Conservation (phyloP, 1,284 basidiomycete species). For the Sutorius eximius region DNA sequence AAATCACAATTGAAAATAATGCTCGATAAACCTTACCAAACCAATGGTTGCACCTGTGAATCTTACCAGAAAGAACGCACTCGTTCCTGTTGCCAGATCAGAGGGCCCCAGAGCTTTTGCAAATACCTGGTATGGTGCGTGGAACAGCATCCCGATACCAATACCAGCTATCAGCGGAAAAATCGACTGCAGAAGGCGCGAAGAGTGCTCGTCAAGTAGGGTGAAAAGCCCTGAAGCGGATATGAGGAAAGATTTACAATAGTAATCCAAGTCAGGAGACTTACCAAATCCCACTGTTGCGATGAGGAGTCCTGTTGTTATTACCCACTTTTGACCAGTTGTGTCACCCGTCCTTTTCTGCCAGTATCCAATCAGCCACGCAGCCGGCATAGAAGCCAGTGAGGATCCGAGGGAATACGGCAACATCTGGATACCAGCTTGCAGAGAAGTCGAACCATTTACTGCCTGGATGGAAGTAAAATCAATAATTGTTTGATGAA, state of each 20-base stretch:
- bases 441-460: constrained; percentile 60
- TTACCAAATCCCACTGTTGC: constrained; percentile 73
- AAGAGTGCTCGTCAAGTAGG: constrained; percentile 54
- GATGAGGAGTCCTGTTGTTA: constrained; percentile 60
- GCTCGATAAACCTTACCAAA: constrained; percentile 49
- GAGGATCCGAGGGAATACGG: constrained; percentile 82
- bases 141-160: constrained; percentile 78
- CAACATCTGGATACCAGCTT: constrained; percentile 70
- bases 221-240: constrained; percentile 58
- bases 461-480: constrained; percentile 49
- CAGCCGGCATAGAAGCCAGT: constrained; percentile 75
- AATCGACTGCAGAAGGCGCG: constrained; percentile 43
- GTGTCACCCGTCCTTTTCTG: constrained; percentile 58
- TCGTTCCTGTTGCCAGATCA: constrained; percentile 74
- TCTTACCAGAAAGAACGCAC: constrained; percentile 79
- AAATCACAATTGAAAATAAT: constrained; percentile 9
- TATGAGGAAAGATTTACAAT: constrained; percentile 10
- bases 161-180: constrained; percentile 72
- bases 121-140: constrained; percentile 78
- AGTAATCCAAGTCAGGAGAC: constrained; percentile 24
- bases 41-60: constrained; percentile 82
- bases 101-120: constrained; percentile 58
- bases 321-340: constrained; percentile 61
- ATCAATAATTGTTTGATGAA: constrained; percentile 9
- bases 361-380: constrained; percentile 70